Conservation (phyloP, 768 basidiomycete species). For the Rubroboletus pulcherrimus region DNA sequence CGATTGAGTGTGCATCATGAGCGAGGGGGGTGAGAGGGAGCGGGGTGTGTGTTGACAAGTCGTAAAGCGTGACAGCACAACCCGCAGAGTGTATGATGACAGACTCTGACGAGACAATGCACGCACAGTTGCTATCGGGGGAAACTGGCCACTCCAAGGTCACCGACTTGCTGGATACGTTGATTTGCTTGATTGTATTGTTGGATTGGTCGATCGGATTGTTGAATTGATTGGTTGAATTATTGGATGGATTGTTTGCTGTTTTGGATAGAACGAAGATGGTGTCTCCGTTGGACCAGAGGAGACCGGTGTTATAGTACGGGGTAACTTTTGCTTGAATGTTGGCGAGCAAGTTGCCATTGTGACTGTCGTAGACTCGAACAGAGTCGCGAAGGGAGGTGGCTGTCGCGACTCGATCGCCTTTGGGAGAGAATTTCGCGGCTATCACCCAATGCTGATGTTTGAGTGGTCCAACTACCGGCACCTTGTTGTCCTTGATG, state of each 20-base stretch:
- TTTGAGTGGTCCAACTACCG: not conserved
- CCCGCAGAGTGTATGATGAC: slow-evolving; percentile 2
- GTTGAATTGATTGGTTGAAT: no score
- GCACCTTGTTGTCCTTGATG: not conserved
- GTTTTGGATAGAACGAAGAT: slow-evolving; percentile 2
- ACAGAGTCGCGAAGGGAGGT: slow-evolving; percentile 3
- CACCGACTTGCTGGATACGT: not conserved
- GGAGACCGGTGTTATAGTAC: slow-evolving; percentile 13
- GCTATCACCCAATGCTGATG: slow-evolving; percentile 10
- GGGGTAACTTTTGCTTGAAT: slow-evolving; percentile 3
- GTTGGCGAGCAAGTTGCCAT: not conserved
- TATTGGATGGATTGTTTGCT: no score
- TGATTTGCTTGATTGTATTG: not conserved
- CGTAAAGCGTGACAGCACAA: not conserved
- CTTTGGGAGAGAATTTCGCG: slow-evolving; percentile 12
- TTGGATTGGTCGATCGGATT: not conserved
- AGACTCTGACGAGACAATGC: slow-evolving; percentile 5
- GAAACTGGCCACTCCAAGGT: not conserved
- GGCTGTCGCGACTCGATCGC: slow-evolving; percentile 7
- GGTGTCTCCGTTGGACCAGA: slow-evolving; percentile 2
- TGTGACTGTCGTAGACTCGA: slow-evolving; percentile 5
- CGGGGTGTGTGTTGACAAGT: not conserved
- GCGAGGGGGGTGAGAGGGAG: not conserved
- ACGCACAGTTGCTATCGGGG: slow-evolving; percentile 3
- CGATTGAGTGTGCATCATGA: slow-evolving; percentile 7